Evolutionary conservation across 257 asterid genomes (phyloP).

Genomic region (Primulina huaijiensis): DNA sequence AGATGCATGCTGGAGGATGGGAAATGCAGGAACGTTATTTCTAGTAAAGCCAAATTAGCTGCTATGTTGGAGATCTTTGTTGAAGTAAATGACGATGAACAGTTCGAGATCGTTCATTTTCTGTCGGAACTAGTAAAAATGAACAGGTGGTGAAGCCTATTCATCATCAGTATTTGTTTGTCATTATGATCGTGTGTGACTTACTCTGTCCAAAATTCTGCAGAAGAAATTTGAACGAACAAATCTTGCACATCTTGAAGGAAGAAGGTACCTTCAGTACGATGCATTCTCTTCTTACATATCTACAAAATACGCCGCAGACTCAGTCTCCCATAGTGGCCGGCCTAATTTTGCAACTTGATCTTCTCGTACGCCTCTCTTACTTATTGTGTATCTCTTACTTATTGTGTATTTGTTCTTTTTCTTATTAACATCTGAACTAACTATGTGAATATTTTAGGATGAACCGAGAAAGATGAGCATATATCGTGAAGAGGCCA

Average conservation of each 20-base stretch:
- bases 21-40: conserved; percentile 59
- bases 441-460: conserved; percentile 29
- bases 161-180: background rate
- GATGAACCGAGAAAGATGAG: conserved; percentile 92
- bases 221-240: conserved; percentile 66
- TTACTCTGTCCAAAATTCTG: conserved; percentile 16
- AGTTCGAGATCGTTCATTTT: conserved; percentile 61
- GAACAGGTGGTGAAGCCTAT: conserved; percentile 46
- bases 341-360: conserved; percentile 82
- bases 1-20: conserved; percentile 77
- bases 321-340: conserved; percentile 68
- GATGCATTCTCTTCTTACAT: conserved; percentile 70
- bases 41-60: conserved; percentile 52
- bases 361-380: conserved; percentile 54
- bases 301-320: conserved; percentile 54
- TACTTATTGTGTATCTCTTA: too few relatives aligned
- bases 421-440: background rate
- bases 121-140: conserved; percentile 63
- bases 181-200: background rate
- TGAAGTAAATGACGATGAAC: conserved; percentile 43
- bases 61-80: conserved; percentile 48
- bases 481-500: conserved; percentile 82
- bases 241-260: conserved; percentile 56
- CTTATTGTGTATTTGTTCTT: background rate
- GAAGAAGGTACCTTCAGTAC: conserved; percentile 72